Evolutionary conservation across 306 rosid genomes (phyloP).

Genomic region (Ziziphus jujuba): DNA sequence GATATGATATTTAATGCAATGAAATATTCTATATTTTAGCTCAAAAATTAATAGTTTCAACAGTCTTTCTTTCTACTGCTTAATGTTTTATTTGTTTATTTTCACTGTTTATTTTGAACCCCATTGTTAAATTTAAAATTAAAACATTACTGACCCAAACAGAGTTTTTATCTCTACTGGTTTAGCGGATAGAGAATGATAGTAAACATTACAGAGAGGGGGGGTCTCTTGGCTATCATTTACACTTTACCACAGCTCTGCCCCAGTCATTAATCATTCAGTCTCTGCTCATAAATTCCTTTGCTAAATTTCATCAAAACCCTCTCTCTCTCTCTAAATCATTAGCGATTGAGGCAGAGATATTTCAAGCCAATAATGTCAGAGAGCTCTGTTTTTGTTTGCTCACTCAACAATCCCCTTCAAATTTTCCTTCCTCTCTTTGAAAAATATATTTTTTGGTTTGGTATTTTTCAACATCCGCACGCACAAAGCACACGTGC

Average conservation of each 20-base stretch:
- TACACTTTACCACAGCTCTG: neutral
- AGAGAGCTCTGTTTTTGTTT: neutral
- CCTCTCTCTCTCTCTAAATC: constrained; percentile 11
- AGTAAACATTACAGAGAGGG: neutral
- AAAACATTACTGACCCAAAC: neutral
- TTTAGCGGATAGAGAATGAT: constrained; percentile 15
- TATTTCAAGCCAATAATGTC: constrained; percentile 2
- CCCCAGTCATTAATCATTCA: constrained; percentile 2
- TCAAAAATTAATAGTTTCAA: neutral
- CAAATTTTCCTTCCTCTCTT: neutral
- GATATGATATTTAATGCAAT: constrained; percentile 46
- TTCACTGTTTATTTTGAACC: neutral
- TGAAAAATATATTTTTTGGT: neutral
- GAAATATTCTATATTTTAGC: constrained; percentile 39
- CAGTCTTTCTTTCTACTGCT: neutral
- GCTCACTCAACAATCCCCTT: neutral
- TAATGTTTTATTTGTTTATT: neutral
- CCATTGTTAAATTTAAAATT: too few species aligned
- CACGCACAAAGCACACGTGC: constrained; percentile 30
- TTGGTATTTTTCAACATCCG: neutral
- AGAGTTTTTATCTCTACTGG: neutral
- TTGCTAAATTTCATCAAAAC: neutral
- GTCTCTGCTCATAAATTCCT: neutral
- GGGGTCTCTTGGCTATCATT: neutral
- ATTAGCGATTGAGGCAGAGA: constrained; percentile 4